phyloP scores from a whole-genome alignment of 768 basidiomycete species.

The Termitomyces sp. region DNA sequence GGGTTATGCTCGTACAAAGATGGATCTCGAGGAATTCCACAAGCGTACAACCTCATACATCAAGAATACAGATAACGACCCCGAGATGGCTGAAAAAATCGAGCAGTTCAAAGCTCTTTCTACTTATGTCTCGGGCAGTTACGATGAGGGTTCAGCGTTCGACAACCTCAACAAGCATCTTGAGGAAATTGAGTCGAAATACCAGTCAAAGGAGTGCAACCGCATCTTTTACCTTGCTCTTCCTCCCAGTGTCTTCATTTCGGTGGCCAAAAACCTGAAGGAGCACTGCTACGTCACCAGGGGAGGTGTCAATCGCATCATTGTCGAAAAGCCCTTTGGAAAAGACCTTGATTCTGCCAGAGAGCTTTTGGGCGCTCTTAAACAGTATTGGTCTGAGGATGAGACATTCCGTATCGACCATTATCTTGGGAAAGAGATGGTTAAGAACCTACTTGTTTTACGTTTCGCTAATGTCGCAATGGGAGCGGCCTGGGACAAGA shows the following conservation, averaged over 20 bases:
- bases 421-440: slow-evolving; percentile 99
- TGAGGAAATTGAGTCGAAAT: slow-evolving; percentile 69
- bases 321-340: slow-evolving; percentile 98
- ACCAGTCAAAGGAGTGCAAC: slow-evolving; percentile 59
- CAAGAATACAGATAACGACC: slow-evolving; percentile 67
- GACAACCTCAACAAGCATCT: slow-evolving; percentile 71
- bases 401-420: slow-evolving; percentile 99
- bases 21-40: slow-evolving; percentile 81
- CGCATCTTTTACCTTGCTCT: slow-evolving; percentile 97
- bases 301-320: slow-evolving; percentile 81
- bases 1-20: slow-evolving; percentile 96
- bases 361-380: slow-evolving; percentile 72
- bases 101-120: slow-evolving; percentile 80
- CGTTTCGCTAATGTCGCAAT: slow-evolving; percentile 94
- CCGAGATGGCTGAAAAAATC: slow-evolving; percentile 53
- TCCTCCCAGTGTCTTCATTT: slow-evolving; percentile 93
- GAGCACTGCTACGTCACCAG: slow-evolving; percentile 69
- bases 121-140: slow-evolving; percentile 82
- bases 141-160: slow-evolving; percentile 83
- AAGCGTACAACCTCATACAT: slow-evolving; percentile 82
- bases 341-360: slow-evolving; percentile 87
- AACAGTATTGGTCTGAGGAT: slow-evolving; percentile 88
- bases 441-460: slow-evolving; percentile 95
- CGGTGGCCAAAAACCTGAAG: slow-evolving; percentile 80
- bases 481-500: slow-evolving; percentile 91